phyloP scores from a whole-genome alignment of 2,329 filamentous ascomycete genomes.

The Alternaria solani region DNA sequence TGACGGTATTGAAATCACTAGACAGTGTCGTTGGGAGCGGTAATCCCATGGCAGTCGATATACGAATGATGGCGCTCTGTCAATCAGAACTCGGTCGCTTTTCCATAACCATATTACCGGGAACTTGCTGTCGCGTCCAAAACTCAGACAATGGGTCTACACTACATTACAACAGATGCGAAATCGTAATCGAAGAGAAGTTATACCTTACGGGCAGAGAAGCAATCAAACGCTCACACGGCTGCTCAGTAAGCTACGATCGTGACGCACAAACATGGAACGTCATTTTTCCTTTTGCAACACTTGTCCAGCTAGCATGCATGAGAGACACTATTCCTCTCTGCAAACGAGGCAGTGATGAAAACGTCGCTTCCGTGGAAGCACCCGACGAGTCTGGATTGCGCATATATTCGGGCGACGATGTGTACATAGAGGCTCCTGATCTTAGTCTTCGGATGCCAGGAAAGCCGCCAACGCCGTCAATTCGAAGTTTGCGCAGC shows the following conservation, averaged over 20 bases:
- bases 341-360: not conserved
- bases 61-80: not conserved
- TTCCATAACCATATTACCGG: not conserved
- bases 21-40: not conserved
- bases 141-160: not conserved
- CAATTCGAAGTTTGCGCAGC: too few relatives aligned
- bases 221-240: not conserved
- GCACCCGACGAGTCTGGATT: not conserved
- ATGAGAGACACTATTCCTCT: not conserved
- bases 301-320: not conserved
- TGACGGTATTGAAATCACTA: not conserved
- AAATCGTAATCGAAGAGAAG: not conserved
- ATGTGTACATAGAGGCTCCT: too few relatives aligned
- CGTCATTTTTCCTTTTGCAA: not conserved
- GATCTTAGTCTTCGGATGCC: too few relatives aligned
- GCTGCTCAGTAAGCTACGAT: not conserved
- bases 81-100: not conserved
- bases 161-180: not conserved
- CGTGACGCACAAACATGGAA: not conserved
- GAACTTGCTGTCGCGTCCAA: not conserved
- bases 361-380: not conserved
- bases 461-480: fast-evolving
- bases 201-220: too few relatives aligned
- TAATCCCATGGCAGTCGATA: not conserved
- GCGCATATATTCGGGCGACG: not conserved